Percentiles rank a stretch among this genome's conserved stretches.
These are phyloP conservation scores for Coemansia sp. DNA, from an alignment of 192 early-diverging fungal species.

Conservation along the genomic window DNA sequence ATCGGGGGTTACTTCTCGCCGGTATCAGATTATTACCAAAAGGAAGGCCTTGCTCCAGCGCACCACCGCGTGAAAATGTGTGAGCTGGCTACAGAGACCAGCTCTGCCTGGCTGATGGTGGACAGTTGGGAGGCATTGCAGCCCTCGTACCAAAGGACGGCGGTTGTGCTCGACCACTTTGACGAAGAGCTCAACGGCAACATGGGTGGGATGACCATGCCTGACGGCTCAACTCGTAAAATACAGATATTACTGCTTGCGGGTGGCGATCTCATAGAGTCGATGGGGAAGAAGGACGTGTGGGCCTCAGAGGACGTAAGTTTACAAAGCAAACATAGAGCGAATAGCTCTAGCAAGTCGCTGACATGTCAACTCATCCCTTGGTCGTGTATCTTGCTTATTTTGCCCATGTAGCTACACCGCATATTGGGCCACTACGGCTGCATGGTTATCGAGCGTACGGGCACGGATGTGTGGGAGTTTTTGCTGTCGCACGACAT, in stretches of 20 bases:
- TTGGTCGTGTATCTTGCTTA: not conserved
- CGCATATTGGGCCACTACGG: slow-evolving; percentile 90
- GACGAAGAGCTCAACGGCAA: slow-evolving; percentile 80
- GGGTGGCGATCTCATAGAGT: slow-evolving; percentile 95
- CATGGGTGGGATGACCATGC: slow-evolving; percentile 62
- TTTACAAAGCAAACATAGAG: not conserved
- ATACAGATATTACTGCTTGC: slow-evolving; percentile 92
- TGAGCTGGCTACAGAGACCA: slow-evolving; percentile 77
- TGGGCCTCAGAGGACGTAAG: slow-evolving; percentile 81
- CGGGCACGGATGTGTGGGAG: slow-evolving; percentile 90
- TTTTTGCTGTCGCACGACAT: slow-evolving; percentile 90
- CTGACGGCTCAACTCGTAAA: slow-evolving; percentile 49
- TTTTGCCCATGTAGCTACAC: slow-evolving; percentile 59
- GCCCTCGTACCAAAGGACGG: slow-evolving; percentile 77
- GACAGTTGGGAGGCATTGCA: slow-evolving; percentile 92
- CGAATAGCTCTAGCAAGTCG: not conserved
- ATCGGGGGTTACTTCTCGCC: slow-evolving; percentile 97
- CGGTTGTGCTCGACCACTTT: slow-evolving; percentile 93
- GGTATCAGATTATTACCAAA: slow-evolving; percentile 91
- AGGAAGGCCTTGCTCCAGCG: slow-evolving; percentile 85
- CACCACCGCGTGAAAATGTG: slow-evolving; percentile 93
- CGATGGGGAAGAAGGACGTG: slow-evolving; percentile 86
- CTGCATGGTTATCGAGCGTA: slow-evolving; percentile 93
- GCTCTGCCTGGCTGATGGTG: slow-evolving; percentile 92
- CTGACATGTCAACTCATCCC: not conserved